phyloP scores from a whole-genome alignment of 345 rosid species.

The Mallotus nudiflorus region DNA sequence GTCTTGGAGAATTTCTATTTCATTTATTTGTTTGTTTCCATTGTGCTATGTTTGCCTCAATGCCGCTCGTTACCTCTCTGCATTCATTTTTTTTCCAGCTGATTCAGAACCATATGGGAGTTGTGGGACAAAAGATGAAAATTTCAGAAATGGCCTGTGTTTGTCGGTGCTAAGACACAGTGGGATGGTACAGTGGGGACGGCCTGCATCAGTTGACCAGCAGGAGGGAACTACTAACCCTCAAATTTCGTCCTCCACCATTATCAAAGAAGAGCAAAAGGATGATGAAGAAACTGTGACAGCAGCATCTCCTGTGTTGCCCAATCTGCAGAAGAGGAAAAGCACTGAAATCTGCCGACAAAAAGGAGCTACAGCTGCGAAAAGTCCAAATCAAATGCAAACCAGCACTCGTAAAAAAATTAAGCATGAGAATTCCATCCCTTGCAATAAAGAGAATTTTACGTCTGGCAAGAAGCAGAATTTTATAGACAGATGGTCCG shows the following conservation, averaged over 20 bases:
- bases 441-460: not conserved
- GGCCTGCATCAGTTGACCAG: constrained; percentile 19
- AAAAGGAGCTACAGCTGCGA: constrained; percentile 30
- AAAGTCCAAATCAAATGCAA: constrained; percentile 17
- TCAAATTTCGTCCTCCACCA: constrained; percentile 23
- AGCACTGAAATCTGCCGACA: constrained; percentile 22
- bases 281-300: constrained; percentile 27
- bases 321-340: constrained; percentile 43
- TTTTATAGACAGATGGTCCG: constrained; percentile 57
- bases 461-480: constrained; percentile 12
- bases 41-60: too few relatives aligned
- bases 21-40: not conserved
- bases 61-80: too few relatives aligned
- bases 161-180: constrained; percentile 41
- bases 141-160: constrained; percentile 39
- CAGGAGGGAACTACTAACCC: constrained; percentile 23
- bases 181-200: constrained; percentile 48
- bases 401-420: constrained; percentile 25
- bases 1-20: not conserved
- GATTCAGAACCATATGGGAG: constrained; percentile 9
- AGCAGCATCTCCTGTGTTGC: constrained; percentile 25
- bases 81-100: not conserved
- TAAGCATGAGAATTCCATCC: constrained; percentile 27
- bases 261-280: constrained; percentile 27
- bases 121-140: constrained; percentile 27